A percentile compares a stretch with the other conserved stretches of the same genome.
phyloP scores from a whole-genome alignment of 371 early-diverging fungal genomes.

The Mucor saturninus region DNA sequence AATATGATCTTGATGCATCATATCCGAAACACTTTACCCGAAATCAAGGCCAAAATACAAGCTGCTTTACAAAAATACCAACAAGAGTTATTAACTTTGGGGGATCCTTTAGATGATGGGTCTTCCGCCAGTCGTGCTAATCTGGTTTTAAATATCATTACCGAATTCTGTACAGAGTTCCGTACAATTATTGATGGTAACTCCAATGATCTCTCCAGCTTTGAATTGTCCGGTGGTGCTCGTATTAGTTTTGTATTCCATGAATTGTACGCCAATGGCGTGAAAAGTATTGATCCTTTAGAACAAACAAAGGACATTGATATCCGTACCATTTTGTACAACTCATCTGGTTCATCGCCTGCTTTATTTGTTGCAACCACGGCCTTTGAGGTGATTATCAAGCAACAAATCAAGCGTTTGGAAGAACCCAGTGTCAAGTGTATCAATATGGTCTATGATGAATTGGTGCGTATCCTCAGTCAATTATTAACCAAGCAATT shows the following conservation, averaged over 20 bases:
- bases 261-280: slow-evolving; percentile 88
- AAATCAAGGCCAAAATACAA: slow-evolving; percentile 95
- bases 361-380: slow-evolving; percentile 96
- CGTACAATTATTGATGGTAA: slow-evolving; percentile 93
- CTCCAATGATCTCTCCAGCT: slow-evolving; percentile 87
- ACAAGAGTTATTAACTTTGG: slow-evolving; percentile 83
- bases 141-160: slow-evolving; percentile 91
- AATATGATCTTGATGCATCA: slow-evolving; percentile 98
- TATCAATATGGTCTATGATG: slow-evolving; percentile 92
- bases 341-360: slow-evolving; percentile 97
- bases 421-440: slow-evolving; percentile 97
- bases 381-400: slow-evolving; percentile 97
- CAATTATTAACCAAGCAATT: slow-evolving; percentile 84
- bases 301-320: slow-evolving; percentile 97
- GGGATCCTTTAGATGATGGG: slow-evolving; percentile 88
- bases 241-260: slow-evolving; percentile 99
- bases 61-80: slow-evolving; percentile 84
- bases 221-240: slow-evolving; percentile 97
- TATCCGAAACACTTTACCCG: slow-evolving; percentile 93
- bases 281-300: slow-evolving; percentile 93
- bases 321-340: slow-evolving; percentile 97
- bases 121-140: slow-evolving; percentile 69
- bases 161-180: slow-evolving; percentile 96
- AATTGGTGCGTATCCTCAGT: slow-evolving; percentile 90
- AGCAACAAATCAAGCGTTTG: slow-evolving; percentile 94